Evolutionary conservation across 2,329 filamentous ascomycete species (phyloP).

Genomic region (Fusarium paranaense): DNA sequence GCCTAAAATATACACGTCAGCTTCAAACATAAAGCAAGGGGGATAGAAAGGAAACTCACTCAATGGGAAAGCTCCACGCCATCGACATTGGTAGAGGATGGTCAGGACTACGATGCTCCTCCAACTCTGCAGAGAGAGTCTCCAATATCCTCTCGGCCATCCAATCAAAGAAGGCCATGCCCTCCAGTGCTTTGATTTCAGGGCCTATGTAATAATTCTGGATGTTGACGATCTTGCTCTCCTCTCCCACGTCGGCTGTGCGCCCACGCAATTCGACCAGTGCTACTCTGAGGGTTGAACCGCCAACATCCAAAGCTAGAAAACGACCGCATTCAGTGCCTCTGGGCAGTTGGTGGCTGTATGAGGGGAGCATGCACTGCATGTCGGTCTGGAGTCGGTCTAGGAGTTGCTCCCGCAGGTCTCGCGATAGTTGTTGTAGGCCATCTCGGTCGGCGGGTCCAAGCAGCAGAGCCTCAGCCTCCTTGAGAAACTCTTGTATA

Average conservation of each 20-base stretch:
- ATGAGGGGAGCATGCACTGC: conserved; percentile 74
- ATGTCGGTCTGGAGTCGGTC: conserved; percentile 63
- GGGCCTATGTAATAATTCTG: conserved; percentile 67
- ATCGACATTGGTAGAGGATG: conserved; percentile 68
- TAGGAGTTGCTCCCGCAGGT: conserved; percentile 66
- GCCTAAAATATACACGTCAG: conserved; percentile 55
- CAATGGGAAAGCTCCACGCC: conserved; percentile 77
- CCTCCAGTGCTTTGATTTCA: conserved; percentile 66
- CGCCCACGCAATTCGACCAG: conserved; percentile 69
- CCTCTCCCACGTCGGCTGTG: conserved; percentile 50
- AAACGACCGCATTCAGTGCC: conserved; percentile 70
- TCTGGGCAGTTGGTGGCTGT: conserved; percentile 72
- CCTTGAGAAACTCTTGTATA: conserved; percentile 65
- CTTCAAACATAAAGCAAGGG: not conserved
- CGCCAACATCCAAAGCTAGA: conserved; percentile 75
- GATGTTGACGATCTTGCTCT: conserved; percentile 66
- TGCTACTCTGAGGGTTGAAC: conserved; percentile 74
- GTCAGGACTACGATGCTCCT: conserved; percentile 51
- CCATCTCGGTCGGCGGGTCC: conserved; percentile 59
- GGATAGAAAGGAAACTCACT: conserved; percentile 60
- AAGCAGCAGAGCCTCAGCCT: conserved; percentile 66
- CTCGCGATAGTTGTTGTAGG: conserved; percentile 59
- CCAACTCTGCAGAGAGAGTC: conserved; percentile 61
- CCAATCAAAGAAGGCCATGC: conserved; percentile 75
- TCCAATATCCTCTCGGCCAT: conserved; percentile 71